Evolutionary conservation across 345 rosid genomes (phyloP).

Genomic region (Cardamine resedifolia): DNA sequence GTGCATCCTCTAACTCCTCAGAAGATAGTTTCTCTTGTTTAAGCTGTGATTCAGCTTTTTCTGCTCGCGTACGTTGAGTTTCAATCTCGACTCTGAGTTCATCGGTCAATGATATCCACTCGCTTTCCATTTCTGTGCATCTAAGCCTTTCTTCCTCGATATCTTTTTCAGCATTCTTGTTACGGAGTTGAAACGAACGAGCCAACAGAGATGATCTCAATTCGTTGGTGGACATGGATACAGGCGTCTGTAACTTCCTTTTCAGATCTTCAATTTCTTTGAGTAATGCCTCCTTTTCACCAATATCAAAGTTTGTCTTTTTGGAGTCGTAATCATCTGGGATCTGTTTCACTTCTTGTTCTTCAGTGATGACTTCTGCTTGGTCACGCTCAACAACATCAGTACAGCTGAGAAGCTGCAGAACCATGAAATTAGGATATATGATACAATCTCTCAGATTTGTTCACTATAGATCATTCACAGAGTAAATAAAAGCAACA

Average conservation of each 20-base stretch:
- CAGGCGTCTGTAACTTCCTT: constrained; percentile 56
- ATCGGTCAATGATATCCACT: constrained; percentile 90
- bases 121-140: constrained; percentile 97
- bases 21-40: constrained; percentile 61
- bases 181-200: constrained; percentile 60
- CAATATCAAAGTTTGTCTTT: constrained; percentile 40
- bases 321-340: constrained; percentile 45
- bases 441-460: constrained; percentile 6
- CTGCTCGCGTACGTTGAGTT: constrained; percentile 67
- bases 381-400: constrained; percentile 29
- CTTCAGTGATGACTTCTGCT: constrained; percentile 37
- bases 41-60: constrained; percentile 68
- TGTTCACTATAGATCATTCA: constrained; percentile 14
- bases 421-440: constrained; percentile 9
- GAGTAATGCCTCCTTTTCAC: constrained; percentile 81
- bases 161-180: constrained; percentile 49
- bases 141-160: constrained; percentile 72
- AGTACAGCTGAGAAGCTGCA: constrained; percentile 33
- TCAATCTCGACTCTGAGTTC: constrained; percentile 87
- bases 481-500: background rate
- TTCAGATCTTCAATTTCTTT: constrained; percentile 71
- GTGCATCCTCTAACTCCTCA: constrained; percentile 89
- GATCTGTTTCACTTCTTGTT: constrained; percentile 54
- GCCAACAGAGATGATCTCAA: constrained; percentile 74
- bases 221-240: constrained; percentile 58